Conservation (phyloP, 2,329 filamentous ascomycete genomes). For the Ceratocystis ficicola region DNA sequence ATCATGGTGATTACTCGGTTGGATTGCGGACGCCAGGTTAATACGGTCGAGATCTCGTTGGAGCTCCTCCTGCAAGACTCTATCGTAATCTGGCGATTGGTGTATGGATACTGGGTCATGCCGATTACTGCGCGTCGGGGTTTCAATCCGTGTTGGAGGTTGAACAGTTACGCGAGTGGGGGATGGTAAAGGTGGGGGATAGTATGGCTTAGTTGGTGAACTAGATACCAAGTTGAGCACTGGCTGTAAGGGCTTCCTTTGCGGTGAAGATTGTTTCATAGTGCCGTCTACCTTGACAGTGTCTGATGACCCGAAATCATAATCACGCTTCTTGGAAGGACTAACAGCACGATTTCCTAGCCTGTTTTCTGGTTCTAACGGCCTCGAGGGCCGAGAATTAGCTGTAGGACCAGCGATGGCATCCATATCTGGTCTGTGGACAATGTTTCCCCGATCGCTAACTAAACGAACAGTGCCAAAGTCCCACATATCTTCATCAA, state of each 20-base stretch:
- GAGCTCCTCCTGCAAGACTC: conserved; percentile 49
- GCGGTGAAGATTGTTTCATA: conserved; percentile 48
- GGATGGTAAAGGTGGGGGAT: conserved; percentile 30
- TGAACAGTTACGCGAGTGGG: conserved; percentile 51
- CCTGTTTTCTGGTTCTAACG: conserved; percentile 35
- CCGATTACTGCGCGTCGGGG: conserved; percentile 16
- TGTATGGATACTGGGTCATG: conserved; percentile 9
- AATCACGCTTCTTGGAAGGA: conserved; percentile 41
- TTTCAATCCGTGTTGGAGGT: conserved; percentile 25
- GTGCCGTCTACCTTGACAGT: conserved; percentile 45
- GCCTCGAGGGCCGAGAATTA: conserved; percentile 55
- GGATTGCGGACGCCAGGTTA: conserved; percentile 36
- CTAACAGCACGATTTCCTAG: conserved; percentile 35
- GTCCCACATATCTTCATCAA: conserved; percentile 88
- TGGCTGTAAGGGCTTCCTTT: conserved; percentile 41
- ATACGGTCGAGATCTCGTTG: conserved; percentile 49
- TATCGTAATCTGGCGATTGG: conserved; percentile 49
- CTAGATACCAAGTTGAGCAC: conserved; percentile 17
- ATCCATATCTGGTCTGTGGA: conserved; percentile 47
- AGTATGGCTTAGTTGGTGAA: conserved; percentile 16
- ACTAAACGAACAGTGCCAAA: conserved; percentile 87
- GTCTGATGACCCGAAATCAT: conserved; percentile 34
- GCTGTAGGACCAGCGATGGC: conserved; percentile 70
- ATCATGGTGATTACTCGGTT: conserved; percentile 19
- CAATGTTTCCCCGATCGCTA: conserved; percentile 48